These are phyloP conservation scores for Entomophthora muscae DNA, from an alignment of 371 early-diverging fungal species.

Conservation along the genomic window DNA sequence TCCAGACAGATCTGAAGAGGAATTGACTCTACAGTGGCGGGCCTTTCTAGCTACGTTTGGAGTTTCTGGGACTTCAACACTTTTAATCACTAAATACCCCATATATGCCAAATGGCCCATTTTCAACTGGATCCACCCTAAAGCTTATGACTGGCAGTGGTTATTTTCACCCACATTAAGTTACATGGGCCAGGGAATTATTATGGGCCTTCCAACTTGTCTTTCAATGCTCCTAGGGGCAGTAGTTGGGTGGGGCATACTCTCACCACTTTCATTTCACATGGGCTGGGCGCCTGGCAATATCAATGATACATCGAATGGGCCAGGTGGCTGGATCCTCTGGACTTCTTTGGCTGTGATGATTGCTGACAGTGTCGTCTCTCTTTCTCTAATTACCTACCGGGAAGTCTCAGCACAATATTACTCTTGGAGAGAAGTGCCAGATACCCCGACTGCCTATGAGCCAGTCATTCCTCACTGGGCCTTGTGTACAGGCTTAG, in stretches of 20 bases:
- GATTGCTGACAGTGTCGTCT: slow-evolving; percentile 57
- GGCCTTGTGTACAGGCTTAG: slow-evolving; percentile 38
- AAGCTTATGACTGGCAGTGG: slow-evolving; percentile 42
- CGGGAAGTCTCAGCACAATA: slow-evolving; percentile 14
- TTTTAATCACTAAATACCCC: not conserved
- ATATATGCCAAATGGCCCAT: not conserved
- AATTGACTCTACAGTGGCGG: not conserved
- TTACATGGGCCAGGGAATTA: slow-evolving; percentile 68
- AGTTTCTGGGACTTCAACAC: not conserved
- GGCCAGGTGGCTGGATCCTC: slow-evolving; percentile 65
- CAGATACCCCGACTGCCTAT: slow-evolving; percentile 20
- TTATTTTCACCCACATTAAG: slow-evolving; percentile 45
- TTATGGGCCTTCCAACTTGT: slow-evolving; percentile 65
- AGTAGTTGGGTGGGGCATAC: slow-evolving; percentile 58
- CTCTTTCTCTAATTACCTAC: slow-evolving; percentile 31
- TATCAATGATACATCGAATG: slow-evolving; percentile 45
- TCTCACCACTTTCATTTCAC: slow-evolving; percentile 46
- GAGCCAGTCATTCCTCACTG: slow-evolving; percentile 24
- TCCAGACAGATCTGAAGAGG: slow-evolving; percentile 15
- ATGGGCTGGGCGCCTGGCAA: slow-evolving; percentile 61
- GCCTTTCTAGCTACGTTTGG: not conserved
- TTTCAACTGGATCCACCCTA: slow-evolving; percentile 8
- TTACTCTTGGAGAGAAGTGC: not conserved
- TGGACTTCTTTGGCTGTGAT: slow-evolving; percentile 71
- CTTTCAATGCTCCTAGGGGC: slow-evolving; percentile 54